Evolutionary conservation across 2,329 filamentous ascomycete species (phyloP), one percentile per base, ranked within the genome.

Genomic region (Fusarium kyushuense): DNA sequence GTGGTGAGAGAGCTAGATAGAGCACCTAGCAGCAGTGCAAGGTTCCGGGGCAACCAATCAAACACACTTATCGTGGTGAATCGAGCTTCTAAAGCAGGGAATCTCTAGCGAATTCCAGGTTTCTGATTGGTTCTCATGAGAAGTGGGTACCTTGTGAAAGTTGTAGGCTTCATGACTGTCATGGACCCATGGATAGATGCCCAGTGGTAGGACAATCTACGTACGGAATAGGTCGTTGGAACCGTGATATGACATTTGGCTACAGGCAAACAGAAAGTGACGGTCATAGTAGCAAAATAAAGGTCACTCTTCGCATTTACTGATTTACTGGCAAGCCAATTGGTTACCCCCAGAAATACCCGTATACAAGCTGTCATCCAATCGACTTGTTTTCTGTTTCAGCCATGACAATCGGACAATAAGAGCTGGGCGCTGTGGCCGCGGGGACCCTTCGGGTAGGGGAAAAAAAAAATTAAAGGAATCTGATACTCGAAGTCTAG

Each of bases 1-100:
- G 65, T 68, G 65, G 65, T 72, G 67, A 72, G 60, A 71, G 67
- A 70, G 63, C 55, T 66, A 41, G 43, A 59, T 48, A 57, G 54
- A 60, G 68, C 55, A 48, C 56, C 38, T 21, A 42, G 33, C 58
- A 63, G 47, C 25, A 42, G 33, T 56, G 54, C 56, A 58, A 33
- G 54, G 45, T 41, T 35, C 36, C 35, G 35, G 42, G 58, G 58
- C 47, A 54, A 47, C 72, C 70, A 74, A 74, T 72, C 33, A 56
- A 41, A 41, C 66, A 6, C 23, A 33, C 29, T 35, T 40, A 33
- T 58, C 46, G 42, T 60, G 25, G 58, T 57, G 54, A 59, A 59
- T 66, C 51, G 60, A 60, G 58, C 60, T 65, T 56, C 62, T 64
- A 62, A 65, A 59, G 57, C 61, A 49, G 42, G 55, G 52, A 56